phyloP scores from a whole-genome alignment of 805 yeast species.

The Candida alai region DNA sequence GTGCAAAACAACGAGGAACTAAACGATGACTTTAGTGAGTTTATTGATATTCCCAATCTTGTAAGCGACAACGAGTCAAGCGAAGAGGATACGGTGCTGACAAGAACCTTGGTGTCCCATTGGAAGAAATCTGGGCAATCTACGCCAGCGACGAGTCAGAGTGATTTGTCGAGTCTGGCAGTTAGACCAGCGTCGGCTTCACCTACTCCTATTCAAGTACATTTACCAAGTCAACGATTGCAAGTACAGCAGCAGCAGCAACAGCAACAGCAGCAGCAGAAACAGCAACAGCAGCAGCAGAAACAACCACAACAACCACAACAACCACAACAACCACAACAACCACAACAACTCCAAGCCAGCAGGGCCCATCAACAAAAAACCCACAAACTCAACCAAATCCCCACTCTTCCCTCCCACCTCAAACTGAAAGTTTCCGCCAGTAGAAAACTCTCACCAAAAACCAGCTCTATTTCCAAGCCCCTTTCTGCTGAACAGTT shows the following conservation, averaged over 20 bases:
- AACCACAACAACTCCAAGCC: slow-evolving; percentile 7
- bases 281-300: slow-evolving; percentile 3
- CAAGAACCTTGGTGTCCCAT: slow-evolving; percentile 5
- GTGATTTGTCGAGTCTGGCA: too few species aligned
- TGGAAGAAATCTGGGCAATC: slow-evolving; percentile 9
- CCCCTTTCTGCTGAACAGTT: slow-evolving; percentile 19
- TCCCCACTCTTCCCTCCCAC: too few species aligned
- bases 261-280: slow-evolving; percentile 1
- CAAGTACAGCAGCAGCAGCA: slow-evolving; percentile 1
- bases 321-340: slow-evolving; percentile 4
- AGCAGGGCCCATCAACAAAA: neutral
- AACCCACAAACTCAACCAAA: neutral
- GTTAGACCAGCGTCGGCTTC: too few species aligned
- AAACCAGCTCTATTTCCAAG: neutral
- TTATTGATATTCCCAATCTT: slow-evolving; percentile 7
- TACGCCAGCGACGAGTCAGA: slow-evolving; percentile 8
- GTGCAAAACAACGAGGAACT: slow-evolving; percentile 8
- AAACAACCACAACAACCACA: slow-evolving; percentile 5
- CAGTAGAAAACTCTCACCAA: too few species aligned
- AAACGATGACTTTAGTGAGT: slow-evolving; percentile 5
- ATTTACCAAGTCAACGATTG: slow-evolving; percentile 3
- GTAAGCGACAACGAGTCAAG: slow-evolving; percentile 6
- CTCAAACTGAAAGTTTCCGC: too few species aligned
- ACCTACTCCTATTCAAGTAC: neutral
- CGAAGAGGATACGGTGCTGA: slow-evolving; percentile 7